phyloP scores from a whole-genome alignment of 805 yeast genomes.

The Groenewaldozyma salmanticensis region DNA sequence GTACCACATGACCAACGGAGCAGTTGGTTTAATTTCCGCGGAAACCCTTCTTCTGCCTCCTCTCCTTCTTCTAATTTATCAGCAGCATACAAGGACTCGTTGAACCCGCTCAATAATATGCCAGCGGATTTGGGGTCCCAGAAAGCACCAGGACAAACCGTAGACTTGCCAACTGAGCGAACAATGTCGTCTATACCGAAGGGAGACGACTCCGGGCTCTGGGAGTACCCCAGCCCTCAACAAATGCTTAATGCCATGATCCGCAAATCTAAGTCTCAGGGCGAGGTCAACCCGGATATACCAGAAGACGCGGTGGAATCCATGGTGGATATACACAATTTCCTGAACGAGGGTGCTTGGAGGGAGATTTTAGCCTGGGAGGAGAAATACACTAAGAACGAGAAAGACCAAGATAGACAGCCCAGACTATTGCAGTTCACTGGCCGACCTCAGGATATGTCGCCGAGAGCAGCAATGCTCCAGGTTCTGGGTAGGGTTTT shows the following conservation, averaged over 20 bases:
- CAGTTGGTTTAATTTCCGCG: conserved; percentile 12
- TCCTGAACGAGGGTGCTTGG: conserved; percentile 97
- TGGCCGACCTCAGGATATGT: conserved; percentile 80
- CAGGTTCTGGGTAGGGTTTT: conserved; percentile 55
- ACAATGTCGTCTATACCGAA: conserved; percentile 80
- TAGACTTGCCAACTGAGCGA: conserved; percentile 73
- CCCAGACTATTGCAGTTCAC: conserved; percentile 82
- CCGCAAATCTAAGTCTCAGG: conserved; percentile 66
- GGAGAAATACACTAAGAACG: conserved; percentile 46
- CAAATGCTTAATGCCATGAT: conserved; percentile 98
- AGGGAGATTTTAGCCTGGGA: conserved; percentile 91
- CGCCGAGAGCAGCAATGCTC: conserved; percentile 75
- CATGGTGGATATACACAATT: conserved; percentile 96
- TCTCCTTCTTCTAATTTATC: no score
- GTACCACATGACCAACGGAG: conserved; percentile 26
- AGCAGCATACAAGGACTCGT: conserved; percentile 16
- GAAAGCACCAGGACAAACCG: conserved; percentile 68
- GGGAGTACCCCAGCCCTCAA: conserved; percentile 99
- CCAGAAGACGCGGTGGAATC: conserved; percentile 94
- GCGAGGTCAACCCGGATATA: conserved; percentile 39
- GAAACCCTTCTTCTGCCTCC: conserved; percentile 1
- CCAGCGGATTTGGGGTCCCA: conserved; percentile 56
- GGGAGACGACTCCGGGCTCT: conserved; percentile 67
- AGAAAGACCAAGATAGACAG: conserved; percentile 37
- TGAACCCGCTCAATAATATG: conserved; percentile 86